A percentile compares a stretch with the other conserved stretches of the same genome.
Conservation (phyloP, 73 alveolate species). For the Paramecium pentaurelia region DNA sequence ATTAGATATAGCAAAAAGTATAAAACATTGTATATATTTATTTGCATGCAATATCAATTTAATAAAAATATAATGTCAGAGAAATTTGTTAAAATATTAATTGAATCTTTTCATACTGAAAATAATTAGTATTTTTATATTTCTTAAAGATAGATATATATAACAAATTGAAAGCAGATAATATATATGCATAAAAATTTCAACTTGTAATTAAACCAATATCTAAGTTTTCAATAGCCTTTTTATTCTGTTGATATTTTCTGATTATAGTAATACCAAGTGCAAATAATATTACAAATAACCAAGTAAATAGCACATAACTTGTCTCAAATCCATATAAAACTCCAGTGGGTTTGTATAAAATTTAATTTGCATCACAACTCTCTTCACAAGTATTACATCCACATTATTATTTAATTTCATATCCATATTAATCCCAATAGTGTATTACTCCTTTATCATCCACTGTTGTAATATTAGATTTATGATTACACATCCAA, state of each 20-base stretch:
- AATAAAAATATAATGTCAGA: neutral
- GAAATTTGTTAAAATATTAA: too few species aligned
- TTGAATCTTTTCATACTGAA: too few species aligned
- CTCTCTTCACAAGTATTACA: conserved; percentile 56
- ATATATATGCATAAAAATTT: neutral
- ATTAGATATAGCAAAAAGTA: neutral
- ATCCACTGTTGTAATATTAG: neutral
- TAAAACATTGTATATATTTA: too few species aligned
- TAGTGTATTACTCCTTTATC: conserved; percentile 25
- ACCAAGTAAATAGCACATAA: conserved; percentile 49
- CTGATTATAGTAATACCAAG: neutral
- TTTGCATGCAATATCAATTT: neutral
- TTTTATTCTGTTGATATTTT: neutral
- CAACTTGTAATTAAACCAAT: neutral
- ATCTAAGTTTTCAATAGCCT: neutral
- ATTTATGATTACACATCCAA: conserved; percentile 26
- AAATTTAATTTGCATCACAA: conserved; percentile 46
- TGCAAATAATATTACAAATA: neutral
- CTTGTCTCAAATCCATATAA: conserved; percentile 52
- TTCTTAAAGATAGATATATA: too few species aligned
- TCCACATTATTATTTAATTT: conserved; percentile 33
- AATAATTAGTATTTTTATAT: too few species aligned
- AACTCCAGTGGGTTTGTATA: conserved; percentile 20
- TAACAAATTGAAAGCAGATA: neutral
- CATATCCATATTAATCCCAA: conserved; percentile 36